phyloP scores from a whole-genome alignment of 352 stramenopile genomes.

The Phytopythium aichiense region DNA sequence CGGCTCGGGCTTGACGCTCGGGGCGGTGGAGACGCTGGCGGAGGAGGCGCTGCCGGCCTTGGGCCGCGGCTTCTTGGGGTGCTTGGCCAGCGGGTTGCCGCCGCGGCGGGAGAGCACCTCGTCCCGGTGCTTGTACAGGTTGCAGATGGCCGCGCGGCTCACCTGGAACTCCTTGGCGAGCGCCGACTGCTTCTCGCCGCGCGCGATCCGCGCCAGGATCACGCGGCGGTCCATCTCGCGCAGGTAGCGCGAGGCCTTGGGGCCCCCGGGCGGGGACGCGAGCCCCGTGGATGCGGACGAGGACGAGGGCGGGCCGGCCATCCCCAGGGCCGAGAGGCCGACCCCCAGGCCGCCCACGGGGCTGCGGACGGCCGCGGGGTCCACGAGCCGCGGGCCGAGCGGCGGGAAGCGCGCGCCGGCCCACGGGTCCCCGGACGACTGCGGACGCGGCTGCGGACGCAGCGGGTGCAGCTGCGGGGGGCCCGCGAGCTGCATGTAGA shows the following conservation, averaged over 20 bases:
- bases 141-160: conserved; percentile 57
- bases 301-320: background rate
- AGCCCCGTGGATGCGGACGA: background rate
- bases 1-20: too few species aligned
- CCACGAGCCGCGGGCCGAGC: background rate
- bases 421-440: background rate
- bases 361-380: too few species aligned
- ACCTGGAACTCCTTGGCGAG: conserved; percentile 67
- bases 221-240: conserved; percentile 55
- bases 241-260: conserved; percentile 52
- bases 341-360: too few species aligned
- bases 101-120: conserved; percentile 37
- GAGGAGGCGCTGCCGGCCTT: conserved; percentile 5
- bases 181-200: conserved; percentile 57
- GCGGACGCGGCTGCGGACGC: background rate
- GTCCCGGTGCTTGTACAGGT: conserved; percentile 56
- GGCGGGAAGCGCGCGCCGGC: background rate
- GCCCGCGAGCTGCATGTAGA: conserved; percentile 3
- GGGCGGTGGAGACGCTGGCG: background rate
- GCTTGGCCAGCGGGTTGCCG: conserved; percentile 50
- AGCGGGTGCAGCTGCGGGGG: background rate
- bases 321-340: too few species aligned
- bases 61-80: conserved; percentile 41
- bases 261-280: background rate
- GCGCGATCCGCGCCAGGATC: conserved; percentile 46